phyloP scores from a whole-genome alignment of 78 protist genomes.

The Planoprotostelium fungivorum region DNA sequence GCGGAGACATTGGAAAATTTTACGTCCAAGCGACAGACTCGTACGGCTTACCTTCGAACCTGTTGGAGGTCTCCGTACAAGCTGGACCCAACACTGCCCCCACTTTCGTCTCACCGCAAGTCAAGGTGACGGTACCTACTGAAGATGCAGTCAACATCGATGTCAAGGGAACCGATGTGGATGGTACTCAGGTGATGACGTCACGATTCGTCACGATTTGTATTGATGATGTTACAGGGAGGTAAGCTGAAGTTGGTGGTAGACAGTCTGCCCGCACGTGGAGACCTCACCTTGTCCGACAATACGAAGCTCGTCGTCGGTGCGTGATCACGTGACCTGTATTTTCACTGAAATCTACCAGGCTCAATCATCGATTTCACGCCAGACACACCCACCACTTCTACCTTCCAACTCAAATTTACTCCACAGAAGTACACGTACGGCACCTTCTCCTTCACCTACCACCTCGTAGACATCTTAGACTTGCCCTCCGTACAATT shows the following conservation, averaged over 20 bases:
- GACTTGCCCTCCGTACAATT: background rate
- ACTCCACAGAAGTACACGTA: background rate
- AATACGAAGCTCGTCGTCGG: background rate
- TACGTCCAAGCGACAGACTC: background rate
- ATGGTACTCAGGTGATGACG: background rate
- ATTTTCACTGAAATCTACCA: too few relatives aligned
- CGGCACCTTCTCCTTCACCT: background rate
- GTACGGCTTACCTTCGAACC: background rate
- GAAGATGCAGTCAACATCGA: background rate
- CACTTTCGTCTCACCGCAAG: background rate
- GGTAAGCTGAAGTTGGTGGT: background rate
- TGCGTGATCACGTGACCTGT: too few relatives aligned
- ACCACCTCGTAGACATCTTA: background rate
- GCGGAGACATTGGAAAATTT: background rate
- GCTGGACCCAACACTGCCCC: background rate
- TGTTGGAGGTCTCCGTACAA: background rate
- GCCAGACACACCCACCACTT: background rate
- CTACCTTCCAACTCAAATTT: background rate
- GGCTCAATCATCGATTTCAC: background rate
- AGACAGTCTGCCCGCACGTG: background rate
- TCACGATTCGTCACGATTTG: too few relatives aligned
- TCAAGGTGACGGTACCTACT: background rate
- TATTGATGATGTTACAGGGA: too few relatives aligned
- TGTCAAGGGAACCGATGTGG: background rate
- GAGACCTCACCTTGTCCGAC: background rate